A percentile compares a stretch with the other conserved stretches of the same genome.
These are phyloP conservation scores for Chrysophaeum taylorii DNA, from an alignment of 352 stramenopile genomes.

Conservation along the genomic window DNA sequence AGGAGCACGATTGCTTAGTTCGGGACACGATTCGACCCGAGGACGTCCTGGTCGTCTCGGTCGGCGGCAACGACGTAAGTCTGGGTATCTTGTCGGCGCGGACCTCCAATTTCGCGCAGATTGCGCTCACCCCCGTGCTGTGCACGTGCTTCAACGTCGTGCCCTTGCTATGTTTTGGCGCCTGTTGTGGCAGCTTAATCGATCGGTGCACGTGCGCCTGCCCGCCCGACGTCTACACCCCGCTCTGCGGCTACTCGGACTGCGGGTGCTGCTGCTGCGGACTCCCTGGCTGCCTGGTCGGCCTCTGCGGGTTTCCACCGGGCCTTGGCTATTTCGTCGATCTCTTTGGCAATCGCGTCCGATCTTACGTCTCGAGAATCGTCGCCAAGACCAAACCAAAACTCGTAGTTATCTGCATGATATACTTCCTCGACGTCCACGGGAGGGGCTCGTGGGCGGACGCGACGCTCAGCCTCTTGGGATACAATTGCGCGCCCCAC, in stretches of 20 bases:
- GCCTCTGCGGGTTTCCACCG: background rate
- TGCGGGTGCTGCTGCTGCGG: constrained; percentile 11
- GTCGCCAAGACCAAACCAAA: background rate
- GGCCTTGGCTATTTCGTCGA: constrained; percentile 12
- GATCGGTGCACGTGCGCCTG: background rate
- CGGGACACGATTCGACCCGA: background rate
- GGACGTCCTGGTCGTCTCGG: constrained; percentile 11
- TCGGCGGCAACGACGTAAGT: constrained; percentile 21
- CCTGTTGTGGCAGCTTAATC: background rate
- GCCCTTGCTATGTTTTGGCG: background rate
- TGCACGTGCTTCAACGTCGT: constrained; percentile 8
- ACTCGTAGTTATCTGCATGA: constrained; percentile 16
- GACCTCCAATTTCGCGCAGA: too few relatives aligned
- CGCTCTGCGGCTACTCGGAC: background rate
- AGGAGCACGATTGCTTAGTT: constrained; percentile 4
- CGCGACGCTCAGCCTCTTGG: background rate
- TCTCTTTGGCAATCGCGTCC: constrained; percentile 4
- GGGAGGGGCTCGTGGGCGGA: constrained; percentile 15
- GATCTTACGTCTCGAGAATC: background rate
- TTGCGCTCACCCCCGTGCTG: constrained; percentile 11
- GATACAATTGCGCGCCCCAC: background rate
- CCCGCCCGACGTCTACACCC: constrained; percentile 12
- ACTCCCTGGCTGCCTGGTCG: background rate
- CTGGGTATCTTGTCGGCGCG: too few relatives aligned
- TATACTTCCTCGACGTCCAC: constrained; percentile 19